Percentiles rank a stretch among this genome's conserved stretches.
phyloP scores from a whole-genome alignment of 2,329 filamentous ascomycete species.

The Elsinoe australis region DNA sequence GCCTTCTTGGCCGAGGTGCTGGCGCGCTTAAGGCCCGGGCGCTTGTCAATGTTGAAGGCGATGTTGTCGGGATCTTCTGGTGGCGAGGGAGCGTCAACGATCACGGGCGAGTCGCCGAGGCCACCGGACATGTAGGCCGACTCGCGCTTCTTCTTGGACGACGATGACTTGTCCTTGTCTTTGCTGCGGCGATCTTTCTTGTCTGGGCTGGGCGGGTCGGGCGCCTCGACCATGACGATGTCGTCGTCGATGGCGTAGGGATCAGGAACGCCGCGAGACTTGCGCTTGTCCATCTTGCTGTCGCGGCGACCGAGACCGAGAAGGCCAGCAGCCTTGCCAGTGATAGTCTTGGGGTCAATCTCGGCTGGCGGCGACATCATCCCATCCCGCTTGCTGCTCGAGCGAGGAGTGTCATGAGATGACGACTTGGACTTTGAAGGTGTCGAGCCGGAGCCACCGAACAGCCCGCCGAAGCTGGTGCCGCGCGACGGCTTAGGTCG shows the following conservation, averaged over 20 bases:
- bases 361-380: conserved; percentile 62
- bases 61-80: conserved; percentile 40
- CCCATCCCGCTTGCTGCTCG: conserved; percentile 57
- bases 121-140: conserved; percentile 35
- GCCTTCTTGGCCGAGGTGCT: conserved; percentile 54
- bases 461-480: conserved; percentile 53
- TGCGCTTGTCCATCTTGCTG: conserved; percentile 43
- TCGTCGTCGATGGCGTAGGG: conserved; percentile 59
- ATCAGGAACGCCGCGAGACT: conserved; percentile 47
- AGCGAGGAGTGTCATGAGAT: conserved; percentile 53
- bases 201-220: conserved; percentile 32
- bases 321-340: conserved; percentile 70
- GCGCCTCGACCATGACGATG: conserved; percentile 48
- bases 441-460: conserved; percentile 41
- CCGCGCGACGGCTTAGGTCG: conserved; percentile 50
- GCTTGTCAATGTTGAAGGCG: conserved; percentile 33
- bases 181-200: conserved; percentile 27
- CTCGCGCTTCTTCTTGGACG: conserved; percentile 34
- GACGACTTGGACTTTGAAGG: conserved; percentile 58
- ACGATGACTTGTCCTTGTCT: conserved; percentile 30
- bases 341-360: conserved; percentile 38
- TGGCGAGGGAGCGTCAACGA: conserved; percentile 34
- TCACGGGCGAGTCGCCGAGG: conserved; percentile 36
- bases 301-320: conserved; percentile 52
- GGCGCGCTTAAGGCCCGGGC: conserved; percentile 51